These are phyloP conservation scores for Neurospora sp. DNA, from an alignment of 2,329 filamentous ascomycete species.

Conservation along the genomic window DNA sequence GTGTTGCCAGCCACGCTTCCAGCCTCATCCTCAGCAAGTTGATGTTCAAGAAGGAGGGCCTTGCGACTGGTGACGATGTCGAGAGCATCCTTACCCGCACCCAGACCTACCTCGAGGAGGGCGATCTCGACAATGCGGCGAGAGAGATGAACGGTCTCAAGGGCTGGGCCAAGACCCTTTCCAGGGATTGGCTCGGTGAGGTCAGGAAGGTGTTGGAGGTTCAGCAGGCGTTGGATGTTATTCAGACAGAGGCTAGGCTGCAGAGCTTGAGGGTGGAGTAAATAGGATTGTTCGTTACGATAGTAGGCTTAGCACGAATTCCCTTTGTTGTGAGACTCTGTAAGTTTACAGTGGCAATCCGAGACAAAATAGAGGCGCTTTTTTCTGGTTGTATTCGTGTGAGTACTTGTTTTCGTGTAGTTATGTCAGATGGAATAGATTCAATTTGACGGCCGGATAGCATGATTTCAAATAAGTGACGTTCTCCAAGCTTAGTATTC, in stretches of 20 bases:
- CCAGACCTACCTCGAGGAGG: slow-evolving; percentile 85
- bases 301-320: background rate
- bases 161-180: slow-evolving; percentile 93
- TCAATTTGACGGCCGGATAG: background rate
- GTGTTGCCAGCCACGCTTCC: slow-evolving; percentile 87
- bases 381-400: background rate
- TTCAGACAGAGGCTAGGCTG: slow-evolving; percentile 79
- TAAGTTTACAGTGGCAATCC: background rate
- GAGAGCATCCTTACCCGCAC: slow-evolving; percentile 87
- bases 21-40: slow-evolving; percentile 85
- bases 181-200: slow-evolving; percentile 87
- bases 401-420: background rate
- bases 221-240: slow-evolving; percentile 87
- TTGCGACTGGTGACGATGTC: slow-evolving; percentile 77
- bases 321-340: background rate
- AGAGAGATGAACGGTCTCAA: slow-evolving; percentile 88
- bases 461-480: background rate
- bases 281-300: slow-evolving; percentile 7
- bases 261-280: slow-evolving; percentile 81
- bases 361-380: background rate
- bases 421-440: background rate
- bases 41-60: slow-evolving; percentile 87
- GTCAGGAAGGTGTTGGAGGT: slow-evolving; percentile 89
- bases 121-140: slow-evolving; percentile 81
- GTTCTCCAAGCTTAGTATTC: background rate